Evolutionary conservation across 2,329 filamentous ascomycete species (phyloP), one percentile per base, ranked within the genome.

Genomic region (Biscogniauxia sp.): DNA sequence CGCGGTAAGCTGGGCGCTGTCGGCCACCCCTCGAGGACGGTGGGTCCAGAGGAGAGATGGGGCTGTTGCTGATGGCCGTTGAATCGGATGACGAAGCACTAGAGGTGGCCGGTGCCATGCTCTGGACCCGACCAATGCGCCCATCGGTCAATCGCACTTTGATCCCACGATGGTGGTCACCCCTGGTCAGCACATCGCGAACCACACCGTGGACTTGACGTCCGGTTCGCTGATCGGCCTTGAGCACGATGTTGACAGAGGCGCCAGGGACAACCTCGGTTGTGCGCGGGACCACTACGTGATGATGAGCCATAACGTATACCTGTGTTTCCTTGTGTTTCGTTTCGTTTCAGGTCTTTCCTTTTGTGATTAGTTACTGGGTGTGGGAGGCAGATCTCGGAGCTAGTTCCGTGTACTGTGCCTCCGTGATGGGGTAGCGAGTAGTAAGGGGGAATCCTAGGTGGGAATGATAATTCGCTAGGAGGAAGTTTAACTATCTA

Each of bases 81-180:
- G 61, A 63, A 51, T 26, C 57, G 58, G 56, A 52, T 28, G 57
- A 25, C 19, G 60, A 26, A 17, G 51, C 51, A 51, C 23, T 51
- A 60, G 56, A 60, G 32, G 59, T 17, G 41, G 20, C 26, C 57
- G 17, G 61, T 2, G 75, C 78, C 74, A 91, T 81, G 52, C 81
- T 78, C 74, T 93, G 91, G 26, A 94, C 91, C 17, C 91, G 79
- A 1, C 91, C 91, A 2, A 94, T 84, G 25, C 88, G 81, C 1
- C 90, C 90, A 72, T 91, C 89, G 1, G 78, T 76, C 5, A 94
- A 79, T 2, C 90, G 84, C 23, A 93, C 90, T 74, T 93, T 94
- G 77, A 93, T 91, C 41, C 91, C 91, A 9, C 89, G 82, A 2
- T 89, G 89, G 69, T 94, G 91, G 66, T 93, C 85, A 25, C 89